Conservation (phyloP, 306 rosid genomes). For the Quillaja saponaria region DNA sequence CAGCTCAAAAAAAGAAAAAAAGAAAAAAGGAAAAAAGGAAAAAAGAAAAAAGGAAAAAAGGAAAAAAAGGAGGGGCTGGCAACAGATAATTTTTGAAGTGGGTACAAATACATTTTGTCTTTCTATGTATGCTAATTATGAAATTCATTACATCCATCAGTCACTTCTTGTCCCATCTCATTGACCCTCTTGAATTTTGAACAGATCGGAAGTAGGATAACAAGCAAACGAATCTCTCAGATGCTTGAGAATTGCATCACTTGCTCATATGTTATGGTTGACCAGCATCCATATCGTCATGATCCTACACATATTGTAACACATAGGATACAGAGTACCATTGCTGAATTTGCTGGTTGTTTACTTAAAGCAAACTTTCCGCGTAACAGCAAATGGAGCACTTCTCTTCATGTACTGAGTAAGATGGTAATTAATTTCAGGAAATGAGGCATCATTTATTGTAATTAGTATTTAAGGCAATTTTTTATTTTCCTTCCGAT, state of each 20-base stretch:
- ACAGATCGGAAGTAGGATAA: conserved; percentile 92
- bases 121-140: too few relatives aligned
- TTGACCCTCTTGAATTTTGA: conserved; percentile 27
- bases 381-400: conserved; percentile 48
- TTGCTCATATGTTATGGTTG: conserved; percentile 80
- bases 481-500: conserved; percentile 23
- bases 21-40: too few relatives aligned
- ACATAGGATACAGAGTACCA: conserved; percentile 70
- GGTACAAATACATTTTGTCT: too few relatives aligned
- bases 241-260: conserved; percentile 77
- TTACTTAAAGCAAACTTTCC: conserved; percentile 53
- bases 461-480: too few relatives aligned
- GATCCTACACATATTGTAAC: conserved; percentile 92
- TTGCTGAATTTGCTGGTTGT: conserved; percentile 60
- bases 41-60: too few relatives aligned
- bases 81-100: too few relatives aligned
- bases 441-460: conserved; percentile 20
- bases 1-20: too few relatives aligned
- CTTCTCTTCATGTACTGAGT: conserved; percentile 58
- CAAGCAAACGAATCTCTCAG: conserved; percentile 82
- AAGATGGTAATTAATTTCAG: conserved; percentile 58
- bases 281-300: conserved; percentile 79
- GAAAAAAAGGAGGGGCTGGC: too few relatives aligned
- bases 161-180: conserved; percentile 5
- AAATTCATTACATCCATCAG: too few relatives aligned